These are phyloP conservation scores for Phylloporus arenicola DNA, from an alignment of 768 basidiomycete species.

Conservation along the genomic window DNA sequence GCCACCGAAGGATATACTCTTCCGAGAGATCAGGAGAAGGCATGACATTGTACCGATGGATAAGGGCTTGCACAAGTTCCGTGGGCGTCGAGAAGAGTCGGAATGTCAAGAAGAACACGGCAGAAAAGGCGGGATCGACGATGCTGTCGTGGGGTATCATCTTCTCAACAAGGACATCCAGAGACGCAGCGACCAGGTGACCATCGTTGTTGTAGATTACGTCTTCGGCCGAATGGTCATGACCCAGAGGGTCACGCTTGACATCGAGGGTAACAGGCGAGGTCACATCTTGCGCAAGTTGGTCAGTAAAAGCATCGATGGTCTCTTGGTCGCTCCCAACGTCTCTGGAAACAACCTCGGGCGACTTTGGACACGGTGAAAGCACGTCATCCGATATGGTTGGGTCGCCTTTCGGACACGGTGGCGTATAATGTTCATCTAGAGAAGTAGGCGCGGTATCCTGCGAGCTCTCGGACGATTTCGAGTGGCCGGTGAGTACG, in stretches of 20 bases:
- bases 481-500: slow-evolving; percentile 36
- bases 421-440: slow-evolving; percentile 37
- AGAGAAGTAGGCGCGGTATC: slow-evolving; percentile 48
- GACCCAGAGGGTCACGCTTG: slow-evolving; percentile 40
- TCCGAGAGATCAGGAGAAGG: slow-evolving; percentile 54
- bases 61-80: slow-evolving; percentile 71
- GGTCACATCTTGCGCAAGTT: slow-evolving; percentile 48
- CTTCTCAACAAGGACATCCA: slow-evolving; percentile 89
- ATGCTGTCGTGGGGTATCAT: slow-evolving; percentile 94
- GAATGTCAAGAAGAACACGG: slow-evolving; percentile 95
- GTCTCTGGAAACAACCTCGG: slow-evolving; percentile 52
- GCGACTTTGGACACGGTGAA: slow-evolving; percentile 30
- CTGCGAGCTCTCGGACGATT: slow-evolving; percentile 41
- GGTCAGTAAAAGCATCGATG: slow-evolving; percentile 43
- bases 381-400: slow-evolving; percentile 16
- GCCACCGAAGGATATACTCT: slow-evolving; percentile 69
- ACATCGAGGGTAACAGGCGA: slow-evolving; percentile 41
- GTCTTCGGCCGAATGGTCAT: slow-evolving; percentile 80
- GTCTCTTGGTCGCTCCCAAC: slow-evolving; percentile 33
- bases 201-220: slow-evolving; percentile 90
- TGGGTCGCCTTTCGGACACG: slow-evolving; percentile 26
- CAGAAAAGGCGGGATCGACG: slow-evolving; percentile 80
- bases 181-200: slow-evolving; percentile 82
- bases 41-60: slow-evolving; percentile 76
- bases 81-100: slow-evolving; percentile 79